A percentile compares a stretch with the other conserved stretches of the same genome.
phyloP scores from a whole-genome alignment of 2,329 filamentous ascomycete genomes.

The Didymella lethalis region DNA sequence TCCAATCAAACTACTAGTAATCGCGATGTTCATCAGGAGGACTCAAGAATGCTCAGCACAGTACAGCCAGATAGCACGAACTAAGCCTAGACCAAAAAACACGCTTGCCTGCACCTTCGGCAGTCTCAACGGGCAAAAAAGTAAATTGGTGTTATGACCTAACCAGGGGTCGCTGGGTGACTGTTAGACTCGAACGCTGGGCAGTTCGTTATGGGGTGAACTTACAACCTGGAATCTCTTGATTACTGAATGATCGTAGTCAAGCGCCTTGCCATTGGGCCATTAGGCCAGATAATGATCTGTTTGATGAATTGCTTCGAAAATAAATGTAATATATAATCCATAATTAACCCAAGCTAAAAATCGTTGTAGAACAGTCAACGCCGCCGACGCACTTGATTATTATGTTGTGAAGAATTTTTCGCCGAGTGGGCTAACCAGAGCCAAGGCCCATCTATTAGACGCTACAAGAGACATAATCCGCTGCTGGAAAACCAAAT shows the following conservation, averaged over 20 bases:
- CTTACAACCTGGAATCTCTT: conserved; percentile 18
- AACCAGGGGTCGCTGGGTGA: conserved; percentile 10
- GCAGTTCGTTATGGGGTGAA: background rate
- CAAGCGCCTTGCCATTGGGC: conserved; percentile 63
- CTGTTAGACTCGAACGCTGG: background rate
- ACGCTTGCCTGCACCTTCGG: too few relatives aligned
- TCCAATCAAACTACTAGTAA: too few relatives aligned
- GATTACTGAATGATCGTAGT: conserved; percentile 51
- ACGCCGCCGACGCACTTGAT: too few relatives aligned
- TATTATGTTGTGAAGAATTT: background rate
- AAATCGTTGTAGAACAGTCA: too few relatives aligned
- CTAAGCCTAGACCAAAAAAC: too few relatives aligned
- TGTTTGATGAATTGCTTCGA: background rate
- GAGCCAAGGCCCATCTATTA: background rate
- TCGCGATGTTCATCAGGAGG: too few relatives aligned
- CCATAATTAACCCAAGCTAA: too few relatives aligned
- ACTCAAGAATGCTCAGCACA: too few relatives aligned
- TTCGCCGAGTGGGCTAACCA: conserved; percentile 1
- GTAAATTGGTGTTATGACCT: background rate
- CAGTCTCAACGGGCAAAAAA: too few relatives aligned
- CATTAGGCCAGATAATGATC: conserved; percentile 37
- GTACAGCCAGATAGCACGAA: too few relatives aligned
- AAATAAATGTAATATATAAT: too few relatives aligned
- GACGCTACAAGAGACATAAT: background rate
- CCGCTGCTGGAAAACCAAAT: background rate